Evolutionary conservation across 768 basidiomycete genomes (phyloP).

Genomic region (Serendipita sp.): DNA sequence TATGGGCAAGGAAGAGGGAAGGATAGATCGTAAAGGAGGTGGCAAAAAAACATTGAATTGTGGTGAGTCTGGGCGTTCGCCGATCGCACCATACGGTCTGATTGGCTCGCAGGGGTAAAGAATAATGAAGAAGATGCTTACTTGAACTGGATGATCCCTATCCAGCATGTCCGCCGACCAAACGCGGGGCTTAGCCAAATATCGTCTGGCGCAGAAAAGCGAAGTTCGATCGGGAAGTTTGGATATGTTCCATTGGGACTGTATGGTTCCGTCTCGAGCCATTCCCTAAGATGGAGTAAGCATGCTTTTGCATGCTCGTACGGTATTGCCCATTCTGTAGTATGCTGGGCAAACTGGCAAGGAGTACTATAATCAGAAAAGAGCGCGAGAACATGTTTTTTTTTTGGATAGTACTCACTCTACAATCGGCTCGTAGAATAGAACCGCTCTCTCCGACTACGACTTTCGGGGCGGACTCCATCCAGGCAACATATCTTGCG

Average conservation of each 20-base stretch:
- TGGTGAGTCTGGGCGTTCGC: no score
- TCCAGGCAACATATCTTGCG: conserved; percentile 51
- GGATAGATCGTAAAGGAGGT: no score
- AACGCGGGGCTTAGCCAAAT: conserved; percentile 88
- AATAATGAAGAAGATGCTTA: conserved; percentile 24
- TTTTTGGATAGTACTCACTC: conserved; percentile 35
- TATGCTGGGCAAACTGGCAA: conserved; percentile 70
- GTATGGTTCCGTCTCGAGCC: conserved; percentile 49
- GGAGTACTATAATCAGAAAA: neutral
- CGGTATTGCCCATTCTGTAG: conserved; percentile 90
- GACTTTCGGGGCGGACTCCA: conserved; percentile 36
- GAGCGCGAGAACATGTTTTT: no score
- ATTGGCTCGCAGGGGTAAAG: no score
- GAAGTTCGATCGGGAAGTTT: conserved; percentile 86
- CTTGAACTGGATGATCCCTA: conserved; percentile 97
- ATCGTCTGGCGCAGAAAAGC: conserved; percentile 76
- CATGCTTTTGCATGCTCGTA: conserved; percentile 48
- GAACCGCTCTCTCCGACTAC: conserved; percentile 62
- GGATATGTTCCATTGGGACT: conserved; percentile 63
- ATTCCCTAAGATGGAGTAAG: conserved; percentile 51
- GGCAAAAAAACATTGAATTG: no score
- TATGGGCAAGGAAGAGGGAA: no score
- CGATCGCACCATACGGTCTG: no score
- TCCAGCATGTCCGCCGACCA: conserved; percentile 70
- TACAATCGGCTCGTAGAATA: conserved; percentile 87